Evolutionary conservation across 2,329 filamentous ascomycete species (phyloP).

Genomic region (Penicillium freii): DNA sequence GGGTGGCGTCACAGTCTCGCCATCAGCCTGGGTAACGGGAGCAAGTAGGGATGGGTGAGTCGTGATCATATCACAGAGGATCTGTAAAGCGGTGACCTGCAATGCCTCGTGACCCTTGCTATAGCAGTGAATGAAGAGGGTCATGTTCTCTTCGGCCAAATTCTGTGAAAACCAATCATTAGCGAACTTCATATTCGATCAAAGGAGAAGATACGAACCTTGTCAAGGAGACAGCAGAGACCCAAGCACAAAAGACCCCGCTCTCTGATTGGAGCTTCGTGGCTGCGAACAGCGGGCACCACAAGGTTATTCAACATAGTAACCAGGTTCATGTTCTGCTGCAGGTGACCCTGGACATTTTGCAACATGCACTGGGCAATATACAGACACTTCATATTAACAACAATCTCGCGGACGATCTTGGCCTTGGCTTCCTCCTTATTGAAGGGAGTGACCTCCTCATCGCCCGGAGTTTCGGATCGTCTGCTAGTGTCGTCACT

Average conservation of each 20-base stretch:
- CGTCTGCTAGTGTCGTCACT: slow-evolving; percentile 61
- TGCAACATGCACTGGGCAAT: slow-evolving; percentile 97
- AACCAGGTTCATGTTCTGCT: slow-evolving; percentile 86
- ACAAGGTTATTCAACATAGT: slow-evolving; percentile 98
- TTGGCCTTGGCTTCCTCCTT: slow-evolving; percentile 66
- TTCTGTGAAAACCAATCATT: slow-evolving; percentile 49
- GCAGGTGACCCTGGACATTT: slow-evolving; percentile 82
- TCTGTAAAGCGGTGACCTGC: slow-evolving; percentile 86
- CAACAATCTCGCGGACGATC: slow-evolving; percentile 76
- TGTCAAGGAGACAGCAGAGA: slow-evolving; percentile 85
- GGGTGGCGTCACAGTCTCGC: slow-evolving; percentile 50
- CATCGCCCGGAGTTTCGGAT: slow-evolving; percentile 44
- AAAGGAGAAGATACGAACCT: slow-evolving; percentile 47
- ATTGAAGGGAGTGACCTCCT: slow-evolving; percentile 57
- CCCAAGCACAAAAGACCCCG: slow-evolving; percentile 85
- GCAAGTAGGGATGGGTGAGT: slow-evolving; percentile 80
- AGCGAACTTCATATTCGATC: not conserved
- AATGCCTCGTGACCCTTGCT: slow-evolving; percentile 85
- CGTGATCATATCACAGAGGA: slow-evolving; percentile 88
- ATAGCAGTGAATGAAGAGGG: slow-evolving; percentile 93
- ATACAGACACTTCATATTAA: slow-evolving; percentile 97
- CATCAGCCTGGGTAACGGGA: slow-evolving; percentile 43
- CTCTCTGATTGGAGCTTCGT: slow-evolving; percentile 89
- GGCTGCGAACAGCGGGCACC: slow-evolving; percentile 88
- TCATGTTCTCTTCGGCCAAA: slow-evolving; percentile 86